A percentile compares a stretch with the other conserved stretches of the same genome.
phyloP scores from a whole-genome alignment of 169 alveolate genomes.

The Plasmodium berghei region DNA sequence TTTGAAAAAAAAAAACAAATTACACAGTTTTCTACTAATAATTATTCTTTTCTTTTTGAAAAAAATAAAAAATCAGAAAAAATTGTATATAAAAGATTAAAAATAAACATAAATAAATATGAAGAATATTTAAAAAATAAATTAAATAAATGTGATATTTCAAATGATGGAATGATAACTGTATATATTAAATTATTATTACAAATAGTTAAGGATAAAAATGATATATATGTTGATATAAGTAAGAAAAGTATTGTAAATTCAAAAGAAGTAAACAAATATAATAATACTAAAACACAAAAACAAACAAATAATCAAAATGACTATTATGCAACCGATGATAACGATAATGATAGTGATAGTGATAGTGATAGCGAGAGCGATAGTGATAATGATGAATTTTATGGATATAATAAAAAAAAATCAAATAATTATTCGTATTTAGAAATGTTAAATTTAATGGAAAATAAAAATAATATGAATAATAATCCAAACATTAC shows the following conservation, averaged over 20 bases:
- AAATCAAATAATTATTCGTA: too few species aligned
- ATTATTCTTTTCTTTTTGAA: conserved; percentile 1
- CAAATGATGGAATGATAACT: conserved; percentile 12
- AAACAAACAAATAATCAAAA: neutral
- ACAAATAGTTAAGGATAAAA: conserved; percentile 56
- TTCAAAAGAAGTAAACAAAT: neutral
- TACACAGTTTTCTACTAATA: neutral
- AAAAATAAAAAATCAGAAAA: conserved; percentile 9
- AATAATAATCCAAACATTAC: too few species aligned
- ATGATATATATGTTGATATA: conserved; percentile 38
- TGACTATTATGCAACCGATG: conserved; percentile 1
- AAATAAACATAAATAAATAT: conserved; percentile 47
- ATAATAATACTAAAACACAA: neutral
- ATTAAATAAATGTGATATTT: conserved; percentile 36
- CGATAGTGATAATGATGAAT: neutral
- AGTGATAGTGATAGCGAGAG: neutral
- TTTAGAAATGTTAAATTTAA: too few species aligned
- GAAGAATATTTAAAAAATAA: conserved; percentile 55
- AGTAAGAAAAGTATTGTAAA: conserved; percentile 9
- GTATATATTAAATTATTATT: conserved; percentile 34
- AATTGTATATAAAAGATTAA: conserved; percentile 24
- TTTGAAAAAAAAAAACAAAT: too few species aligned
- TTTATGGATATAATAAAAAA: neutral
- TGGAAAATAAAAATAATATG: too few species aligned
- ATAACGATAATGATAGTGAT: neutral